Evolutionary conservation across 176 grass and related monocot genomes (phyloP), one percentile per base, ranked within the genome.

Genomic region (Aegilops sharonensis): DNA sequence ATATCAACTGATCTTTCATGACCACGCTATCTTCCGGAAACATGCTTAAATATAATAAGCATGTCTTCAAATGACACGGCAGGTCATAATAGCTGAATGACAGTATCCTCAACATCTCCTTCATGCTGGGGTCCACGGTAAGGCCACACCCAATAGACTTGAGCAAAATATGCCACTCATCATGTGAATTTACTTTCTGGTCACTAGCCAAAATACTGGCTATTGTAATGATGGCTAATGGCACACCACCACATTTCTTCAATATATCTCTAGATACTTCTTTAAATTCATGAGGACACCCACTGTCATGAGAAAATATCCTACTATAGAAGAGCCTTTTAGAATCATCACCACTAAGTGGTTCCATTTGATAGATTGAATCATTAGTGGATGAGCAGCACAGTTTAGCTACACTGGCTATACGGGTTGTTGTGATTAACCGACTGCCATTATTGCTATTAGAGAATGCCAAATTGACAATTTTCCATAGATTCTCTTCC

Each of bases 161-260:
- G 0, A 14, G 21, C 10, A 79, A 10, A 11, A 1, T 1, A 0
- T 0, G 0, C 77, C 77, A 63, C 8, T 63, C 20, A 10, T 39
- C 11, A 11, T 11, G 1, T 2, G 57, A 1, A 9, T 79, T 63
- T 31, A 32, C 12, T 12, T 15, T 27, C 0, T 31, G 12, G 5
- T 31, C 5, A 17, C 34, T 21, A 7, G 52, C 32, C 11, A 79
- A 63, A n/a, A 79, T 1, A 63, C 77, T 79, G 27, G 77, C 56
- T 57, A 63, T 40, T 27, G 77, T 63, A 34, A 79, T 79, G 34
- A 79, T 63, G 8, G 56, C 77, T 17, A 79, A 79, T 2, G 77
- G 77, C 14, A 63, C 20, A 1, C 77, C 77, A 40, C 52, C 56
- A 15, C 77, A 63, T 15, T 79, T 79, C 1, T 42, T 40, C 1